phyloP scores from a whole-genome alignment of 371 early-diverging fungal genomes.

The Funneliformis caledonium region DNA sequence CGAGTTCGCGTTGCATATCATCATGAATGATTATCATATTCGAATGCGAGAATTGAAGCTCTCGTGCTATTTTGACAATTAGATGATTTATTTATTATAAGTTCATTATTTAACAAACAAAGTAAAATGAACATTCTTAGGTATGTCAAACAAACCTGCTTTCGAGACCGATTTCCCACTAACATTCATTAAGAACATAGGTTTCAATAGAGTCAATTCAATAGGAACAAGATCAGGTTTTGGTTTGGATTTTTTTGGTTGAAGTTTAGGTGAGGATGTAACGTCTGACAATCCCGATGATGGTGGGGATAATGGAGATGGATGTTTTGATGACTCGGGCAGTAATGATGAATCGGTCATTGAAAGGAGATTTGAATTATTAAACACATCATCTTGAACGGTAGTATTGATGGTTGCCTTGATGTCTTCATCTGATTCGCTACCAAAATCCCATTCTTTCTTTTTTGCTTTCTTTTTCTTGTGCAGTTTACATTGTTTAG shows the following conservation, averaged over 20 bases:
- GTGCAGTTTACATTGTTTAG: conserved; percentile 15
- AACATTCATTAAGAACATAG: conserved; percentile 71
- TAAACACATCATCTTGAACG: not conserved
- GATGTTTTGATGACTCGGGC: not conserved
- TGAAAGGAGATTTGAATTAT: not conserved
- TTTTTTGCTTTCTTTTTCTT: not conserved
- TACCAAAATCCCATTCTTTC: not conserved
- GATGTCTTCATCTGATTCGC: not conserved
- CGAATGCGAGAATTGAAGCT: conserved; percentile 28
- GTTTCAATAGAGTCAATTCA: conserved; percentile 65
- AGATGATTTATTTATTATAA: not conserved
- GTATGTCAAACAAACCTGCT: conserved; percentile 57
- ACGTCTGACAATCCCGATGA: not conserved
- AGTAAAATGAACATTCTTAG: not conserved
- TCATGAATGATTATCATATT: conserved; percentile 76
- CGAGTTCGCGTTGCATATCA: conserved; percentile 73
- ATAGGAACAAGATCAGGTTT: conserved; percentile 44
- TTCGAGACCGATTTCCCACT: conserved; percentile 69
- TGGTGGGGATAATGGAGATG: not conserved
- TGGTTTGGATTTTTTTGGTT: not conserved
- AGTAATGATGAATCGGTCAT: not conserved
- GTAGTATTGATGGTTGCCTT: not conserved
- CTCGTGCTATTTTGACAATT: conserved; percentile 1
- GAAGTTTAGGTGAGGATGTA: not conserved
- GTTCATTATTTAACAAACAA: not conserved